phyloP scores from a whole-genome alignment of 345 rosid species.

The Arabidopsis suecica region DNA sequence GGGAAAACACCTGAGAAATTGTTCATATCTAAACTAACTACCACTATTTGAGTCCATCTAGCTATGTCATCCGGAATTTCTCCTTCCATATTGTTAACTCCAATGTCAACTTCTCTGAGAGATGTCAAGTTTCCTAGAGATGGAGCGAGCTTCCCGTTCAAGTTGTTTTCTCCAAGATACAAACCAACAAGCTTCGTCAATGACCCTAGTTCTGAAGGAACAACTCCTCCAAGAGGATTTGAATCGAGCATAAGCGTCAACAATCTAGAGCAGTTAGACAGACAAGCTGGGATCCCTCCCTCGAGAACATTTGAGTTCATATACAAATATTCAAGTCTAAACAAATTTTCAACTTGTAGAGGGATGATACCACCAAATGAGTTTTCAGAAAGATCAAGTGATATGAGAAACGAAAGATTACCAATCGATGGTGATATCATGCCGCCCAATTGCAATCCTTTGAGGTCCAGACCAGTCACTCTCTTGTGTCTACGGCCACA shows the following conservation, averaged over 20 bases:
- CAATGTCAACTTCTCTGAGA: background rate
- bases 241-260: too few relatives aligned
- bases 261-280: background rate
- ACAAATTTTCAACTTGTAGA: background rate
- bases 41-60: background rate
- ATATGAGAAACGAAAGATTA: too few relatives aligned
- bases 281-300: background rate
- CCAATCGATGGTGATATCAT: too few relatives aligned
- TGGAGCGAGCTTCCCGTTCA: background rate
- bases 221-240: background rate
- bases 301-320: background rate
- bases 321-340: background rate
- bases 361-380: too few relatives aligned
- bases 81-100: background rate
- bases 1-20: slow-evolving; percentile 2
- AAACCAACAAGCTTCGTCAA: background rate
- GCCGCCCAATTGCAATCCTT: too few relatives aligned
- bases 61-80: background rate
- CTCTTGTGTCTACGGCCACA: too few relatives aligned
- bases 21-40: background rate
- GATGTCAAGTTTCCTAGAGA: slow-evolving; percentile 37
- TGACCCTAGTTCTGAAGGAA: slow-evolving; percentile 24
- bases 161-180: background rate
- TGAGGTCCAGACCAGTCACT: too few relatives aligned
- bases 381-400: too few relatives aligned